Base-by-base conservation (phyloP, 345 rosid species). In the Eucalyptus melliodora region DNA sequence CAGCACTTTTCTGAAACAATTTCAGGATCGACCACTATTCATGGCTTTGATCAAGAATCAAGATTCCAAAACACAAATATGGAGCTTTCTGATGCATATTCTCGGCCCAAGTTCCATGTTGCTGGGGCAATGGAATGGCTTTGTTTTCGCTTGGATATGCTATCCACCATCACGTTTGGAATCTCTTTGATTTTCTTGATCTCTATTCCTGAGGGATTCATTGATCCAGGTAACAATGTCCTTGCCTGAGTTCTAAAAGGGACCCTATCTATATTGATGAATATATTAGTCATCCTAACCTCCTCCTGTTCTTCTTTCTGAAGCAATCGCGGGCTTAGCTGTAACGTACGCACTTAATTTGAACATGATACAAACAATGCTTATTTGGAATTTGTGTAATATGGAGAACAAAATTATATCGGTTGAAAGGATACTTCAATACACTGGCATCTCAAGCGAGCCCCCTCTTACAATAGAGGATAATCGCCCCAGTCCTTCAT, bases 1-100 rank as follows among this genome's bases (percentile, higher is more conserved):
- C 97, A 96, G 59, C 96, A 95, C 93, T 96, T 96, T 86, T 87
- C 99, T 11, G 99, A 96, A 91, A 95, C 98, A 80, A 93, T 96
- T 59, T 93, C 96, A 16, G 99, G 97, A 62, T 90, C 94, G 85
- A 92, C 95, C 89, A 95, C 96, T 40, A 94, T 96, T 89, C 92
- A 96, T 92, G 94, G 98, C 90, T 96, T 97, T 90, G 97, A 95
- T 91, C 97, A 96, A 88, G 96, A 94, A 89, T 88, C 93, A 23
- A 94, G 96, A 89, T 97, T 97, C 90, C 91, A 49, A 31, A 86
- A 91, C 86, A 94, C 92, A 55, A 95, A 92, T 88, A 94, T 97
- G 96, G 89, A 88, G 90, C 93, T 94, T 23, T 90, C 86, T 3
- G 96, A 96, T 91, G 92, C 91, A 56, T 93, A 91, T 90, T 92